Conservation (phyloP, 257 asterid genomes). For the Solanum ossicruentum region DNA sequence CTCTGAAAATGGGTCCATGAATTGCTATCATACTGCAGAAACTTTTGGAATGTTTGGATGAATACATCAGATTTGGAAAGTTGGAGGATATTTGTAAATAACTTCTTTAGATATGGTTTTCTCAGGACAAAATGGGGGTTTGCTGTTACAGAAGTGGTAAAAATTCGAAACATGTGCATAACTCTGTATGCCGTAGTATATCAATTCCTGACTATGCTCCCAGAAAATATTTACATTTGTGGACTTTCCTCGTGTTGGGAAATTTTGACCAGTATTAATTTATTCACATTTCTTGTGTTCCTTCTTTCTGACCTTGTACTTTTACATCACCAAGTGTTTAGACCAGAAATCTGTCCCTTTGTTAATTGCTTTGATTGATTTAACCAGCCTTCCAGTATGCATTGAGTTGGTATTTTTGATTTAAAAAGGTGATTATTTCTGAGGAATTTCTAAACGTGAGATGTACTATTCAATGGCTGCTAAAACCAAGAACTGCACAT, state of each 20-base stretch:
- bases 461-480: background rate
- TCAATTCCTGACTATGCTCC: background rate
- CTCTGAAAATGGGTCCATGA: conserved; percentile 12
- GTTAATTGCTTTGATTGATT: background rate
- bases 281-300: background rate
- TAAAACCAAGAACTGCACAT: background rate
- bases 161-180: background rate
- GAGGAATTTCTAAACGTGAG: background rate
- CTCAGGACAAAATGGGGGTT: background rate
- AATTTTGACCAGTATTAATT: background rate
- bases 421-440: background rate
- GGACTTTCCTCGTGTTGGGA: background rate
- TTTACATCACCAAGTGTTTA: background rate
- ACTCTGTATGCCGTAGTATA: background rate
- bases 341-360: background rate
- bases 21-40: conserved; percentile 17
- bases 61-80: background rate
- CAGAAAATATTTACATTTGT: background rate
- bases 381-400: background rate
- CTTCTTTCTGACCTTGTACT: background rate
- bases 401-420: background rate
- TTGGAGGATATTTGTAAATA: conserved; percentile 11
- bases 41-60: conserved; percentile 26
- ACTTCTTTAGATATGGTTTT: conserved; percentile 17
- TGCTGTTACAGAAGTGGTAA: background rate